These are phyloP conservation scores for Kodamaea nitidulidarum DNA, from an alignment of 805 yeast genomes.

Conservation along the genomic window DNA sequence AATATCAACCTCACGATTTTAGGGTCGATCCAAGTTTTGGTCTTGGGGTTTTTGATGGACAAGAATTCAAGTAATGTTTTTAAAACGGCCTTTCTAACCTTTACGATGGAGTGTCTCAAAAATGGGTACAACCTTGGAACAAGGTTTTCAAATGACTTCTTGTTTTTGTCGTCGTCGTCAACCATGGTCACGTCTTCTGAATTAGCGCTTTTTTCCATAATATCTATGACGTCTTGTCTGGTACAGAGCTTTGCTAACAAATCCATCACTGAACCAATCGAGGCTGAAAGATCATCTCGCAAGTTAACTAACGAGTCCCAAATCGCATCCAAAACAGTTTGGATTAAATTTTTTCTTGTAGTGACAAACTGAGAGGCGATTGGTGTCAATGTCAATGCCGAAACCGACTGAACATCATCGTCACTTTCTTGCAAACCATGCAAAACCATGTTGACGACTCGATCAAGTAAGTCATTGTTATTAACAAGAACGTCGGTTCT, in stretches of 20 bases:
- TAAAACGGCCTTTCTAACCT: conserved; percentile 84
- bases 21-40: conserved; percentile 74
- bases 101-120: conserved; percentile 86
- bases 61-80: conserved; percentile 77
- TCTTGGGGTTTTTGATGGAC: conserved; percentile 45
- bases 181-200: conserved; percentile 24
- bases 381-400: conserved; percentile 90
- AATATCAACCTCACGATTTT: conserved; percentile 69
- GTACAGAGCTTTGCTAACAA: conserved; percentile 82
- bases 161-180: conserved; percentile 4
- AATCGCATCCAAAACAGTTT: conserved; percentile 58
- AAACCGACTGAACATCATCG: conserved; percentile 96
- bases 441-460: conserved; percentile 77
- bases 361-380: conserved; percentile 84
- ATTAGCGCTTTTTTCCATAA: conserved; percentile 60
- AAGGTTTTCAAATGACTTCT: conserved; percentile 55
- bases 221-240: conserved; percentile 68
- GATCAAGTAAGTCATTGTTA: conserved; percentile 56
- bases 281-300: conserved; percentile 89
- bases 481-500: conserved; percentile 71
- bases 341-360: conserved; percentile 48
- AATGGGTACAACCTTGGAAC: conserved; percentile 94
- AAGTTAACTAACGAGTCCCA: conserved; percentile 86
- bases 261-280: conserved; percentile 96
- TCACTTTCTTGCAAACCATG: conserved; percentile 75